phyloP scores from a whole-genome alignment of 2,329 filamentous ascomycete species.

The Colletotrichum sojae region DNA sequence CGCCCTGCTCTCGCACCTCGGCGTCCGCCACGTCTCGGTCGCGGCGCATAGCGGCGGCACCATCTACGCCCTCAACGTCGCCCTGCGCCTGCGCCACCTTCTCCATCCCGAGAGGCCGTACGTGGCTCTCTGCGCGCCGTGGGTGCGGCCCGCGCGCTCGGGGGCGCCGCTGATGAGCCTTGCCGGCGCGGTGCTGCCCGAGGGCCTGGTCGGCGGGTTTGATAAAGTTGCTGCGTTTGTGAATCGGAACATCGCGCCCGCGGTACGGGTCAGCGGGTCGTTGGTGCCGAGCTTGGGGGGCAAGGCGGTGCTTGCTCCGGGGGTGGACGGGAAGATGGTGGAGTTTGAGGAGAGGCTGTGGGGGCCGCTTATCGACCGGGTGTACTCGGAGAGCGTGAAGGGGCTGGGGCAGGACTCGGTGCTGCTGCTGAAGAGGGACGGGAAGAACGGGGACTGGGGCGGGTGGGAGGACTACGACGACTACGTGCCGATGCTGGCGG shows the following conservation, averaged over 20 bases:
- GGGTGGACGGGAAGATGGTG: constrained; percentile 22
- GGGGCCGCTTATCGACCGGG: constrained; percentile 40
- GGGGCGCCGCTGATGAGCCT: constrained; percentile 43
- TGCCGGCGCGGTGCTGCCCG: constrained; percentile 43
- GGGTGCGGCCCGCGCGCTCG: constrained; percentile 49
- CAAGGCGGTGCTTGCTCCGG: not conserved
- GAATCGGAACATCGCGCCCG: constrained; percentile 42
- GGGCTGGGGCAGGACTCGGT: constrained; percentile 48
- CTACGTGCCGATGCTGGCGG: constrained; percentile 45
- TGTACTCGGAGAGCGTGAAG: constrained; percentile 45
- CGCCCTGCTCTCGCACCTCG: constrained; percentile 51
- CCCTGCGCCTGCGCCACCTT: constrained; percentile 48
- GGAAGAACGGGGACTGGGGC: constrained; percentile 44
- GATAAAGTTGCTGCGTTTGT: constrained; percentile 45
- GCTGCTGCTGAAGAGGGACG: constrained; percentile 47
- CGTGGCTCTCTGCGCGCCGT: constrained; percentile 49
- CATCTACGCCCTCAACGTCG: constrained; percentile 49
- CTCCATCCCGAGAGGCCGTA: constrained; percentile 45
- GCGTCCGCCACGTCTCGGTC: constrained; percentile 48
- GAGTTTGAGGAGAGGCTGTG: constrained; percentile 44
- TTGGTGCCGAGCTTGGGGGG: constrained; percentile 6
- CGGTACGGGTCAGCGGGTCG: constrained; percentile 31
- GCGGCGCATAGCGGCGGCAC: constrained; percentile 50
- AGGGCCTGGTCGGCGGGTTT: constrained; percentile 39
- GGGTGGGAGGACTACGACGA: constrained; percentile 50